A percentile compares a stretch with the other conserved stretches of the same genome.
phyloP scores from a whole-genome alignment of 2,329 filamentous ascomycete genomes.

The Fusarium albidum region DNA sequence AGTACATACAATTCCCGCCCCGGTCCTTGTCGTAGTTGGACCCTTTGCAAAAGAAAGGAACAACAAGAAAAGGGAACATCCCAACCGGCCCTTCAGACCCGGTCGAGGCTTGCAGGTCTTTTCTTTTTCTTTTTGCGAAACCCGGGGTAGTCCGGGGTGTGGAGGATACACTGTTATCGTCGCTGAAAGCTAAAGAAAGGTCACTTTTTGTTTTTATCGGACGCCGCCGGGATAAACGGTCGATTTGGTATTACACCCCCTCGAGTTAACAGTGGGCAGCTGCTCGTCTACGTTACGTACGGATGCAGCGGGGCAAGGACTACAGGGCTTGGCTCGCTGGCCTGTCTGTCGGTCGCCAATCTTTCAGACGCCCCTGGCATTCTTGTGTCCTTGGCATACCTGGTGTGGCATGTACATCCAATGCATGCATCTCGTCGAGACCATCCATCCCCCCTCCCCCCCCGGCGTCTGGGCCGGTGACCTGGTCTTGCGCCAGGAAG shows the following conservation, averaged over 20 bases:
- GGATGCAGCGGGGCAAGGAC: too few relatives aligned
- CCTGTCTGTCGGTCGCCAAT: neutral
- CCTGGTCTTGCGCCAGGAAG: too few relatives aligned
- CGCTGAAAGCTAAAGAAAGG: neutral
- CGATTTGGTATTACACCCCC: too few relatives aligned
- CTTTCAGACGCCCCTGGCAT: neutral
- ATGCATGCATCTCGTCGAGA: too few relatives aligned
- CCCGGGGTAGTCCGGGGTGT: conserved; percentile 6
- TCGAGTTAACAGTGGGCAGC: too few relatives aligned
- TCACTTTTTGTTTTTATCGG: neutral
- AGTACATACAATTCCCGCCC: neutral
- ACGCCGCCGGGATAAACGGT: neutral
- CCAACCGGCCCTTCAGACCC: conserved; percentile 18
- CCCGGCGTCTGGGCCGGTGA: too few relatives aligned
- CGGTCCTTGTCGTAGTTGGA: neutral
- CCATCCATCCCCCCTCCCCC: too few relatives aligned
- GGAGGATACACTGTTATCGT: neutral
- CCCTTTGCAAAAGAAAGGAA: neutral
- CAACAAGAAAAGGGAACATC: neutral
- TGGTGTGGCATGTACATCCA: neutral
- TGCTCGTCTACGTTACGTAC: too few relatives aligned
- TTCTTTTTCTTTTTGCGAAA: neutral
- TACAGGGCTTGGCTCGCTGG: neutral
- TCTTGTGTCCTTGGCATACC: neutral
- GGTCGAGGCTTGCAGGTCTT: conserved; percentile 5